These are phyloP conservation scores for Diaporthe batatas DNA, from an alignment of 2,329 filamentous ascomycete species.

Conservation along the genomic window DNA sequence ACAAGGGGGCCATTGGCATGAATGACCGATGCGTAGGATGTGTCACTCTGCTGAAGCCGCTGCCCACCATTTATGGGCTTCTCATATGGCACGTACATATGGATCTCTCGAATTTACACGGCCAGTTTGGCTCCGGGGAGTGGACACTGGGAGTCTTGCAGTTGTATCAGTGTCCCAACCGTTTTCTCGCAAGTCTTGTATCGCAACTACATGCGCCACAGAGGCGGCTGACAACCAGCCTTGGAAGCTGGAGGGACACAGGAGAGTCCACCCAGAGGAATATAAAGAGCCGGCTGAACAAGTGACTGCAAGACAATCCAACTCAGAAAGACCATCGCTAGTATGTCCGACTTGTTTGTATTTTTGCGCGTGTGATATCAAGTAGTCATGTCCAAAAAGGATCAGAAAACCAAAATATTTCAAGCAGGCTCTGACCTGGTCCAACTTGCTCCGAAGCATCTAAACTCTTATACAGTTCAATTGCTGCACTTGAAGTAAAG, in stretches of 20 bases:
- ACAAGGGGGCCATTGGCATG: not conserved
- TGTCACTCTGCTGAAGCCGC: not conserved
- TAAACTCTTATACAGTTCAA: no score
- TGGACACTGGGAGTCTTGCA: not conserved
- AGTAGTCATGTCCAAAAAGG: not conserved
- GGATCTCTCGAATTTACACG: no score
- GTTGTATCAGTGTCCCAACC: not conserved
- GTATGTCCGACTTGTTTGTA: not conserved
- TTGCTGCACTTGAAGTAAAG: no score
- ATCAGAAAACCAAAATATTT: not conserved
- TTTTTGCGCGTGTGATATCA: not conserved
- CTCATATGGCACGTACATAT: no score
- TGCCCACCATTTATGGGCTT: not conserved
- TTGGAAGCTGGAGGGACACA: not conserved
- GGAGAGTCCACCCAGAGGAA: not conserved
- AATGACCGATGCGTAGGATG: no score
- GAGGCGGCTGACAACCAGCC: no score
- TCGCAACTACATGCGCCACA: not conserved
- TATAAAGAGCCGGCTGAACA: no score
- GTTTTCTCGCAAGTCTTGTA: not conserved
- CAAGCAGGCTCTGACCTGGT: not conserved
- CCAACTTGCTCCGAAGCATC: no score
- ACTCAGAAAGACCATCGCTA: no score
- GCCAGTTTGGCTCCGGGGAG: not conserved
- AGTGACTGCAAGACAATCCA: no score